Percentiles rank a stretch among this genome's conserved stretches.
These are phyloP conservation scores for Amaranthus palmeri DNA, from an alignment of 148 eudicot genomes.

Conservation along the genomic window DNA sequence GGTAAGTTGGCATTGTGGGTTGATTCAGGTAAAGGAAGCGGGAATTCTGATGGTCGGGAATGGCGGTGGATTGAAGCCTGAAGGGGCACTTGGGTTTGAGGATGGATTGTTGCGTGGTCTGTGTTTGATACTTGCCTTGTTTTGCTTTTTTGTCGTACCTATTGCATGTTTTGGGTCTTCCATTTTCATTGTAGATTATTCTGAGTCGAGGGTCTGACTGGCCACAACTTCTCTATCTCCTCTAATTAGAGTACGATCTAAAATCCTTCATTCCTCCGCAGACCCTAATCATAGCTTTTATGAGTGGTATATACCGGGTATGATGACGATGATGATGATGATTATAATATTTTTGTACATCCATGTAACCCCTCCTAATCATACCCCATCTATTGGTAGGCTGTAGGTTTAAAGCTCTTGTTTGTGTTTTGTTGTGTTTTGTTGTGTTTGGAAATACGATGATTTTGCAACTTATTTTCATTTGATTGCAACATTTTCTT, in stretches of 20 bases:
- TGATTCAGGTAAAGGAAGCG: constrained; percentile 16
- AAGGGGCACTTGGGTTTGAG: constrained; percentile 61
- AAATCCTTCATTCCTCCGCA: neutral
- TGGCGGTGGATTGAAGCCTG: constrained; percentile 66
- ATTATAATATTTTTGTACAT: too few species aligned
- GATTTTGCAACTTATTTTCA: too few species aligned
- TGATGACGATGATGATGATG: too few species aligned
- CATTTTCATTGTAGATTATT: neutral
- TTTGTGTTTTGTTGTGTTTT: too few species aligned
- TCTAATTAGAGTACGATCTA: neutral
- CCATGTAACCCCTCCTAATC: too few species aligned
- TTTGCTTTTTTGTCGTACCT: constrained; percentile 21
- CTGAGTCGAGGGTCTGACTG: too few species aligned
- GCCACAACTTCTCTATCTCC: too few species aligned
- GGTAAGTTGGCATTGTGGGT: constrained; percentile 83
- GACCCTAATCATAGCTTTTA: neutral
- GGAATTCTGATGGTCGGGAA: constrained; percentile 18
- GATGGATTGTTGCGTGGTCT: constrained; percentile 77
- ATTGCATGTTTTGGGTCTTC: too few species aligned
- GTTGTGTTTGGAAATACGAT: too few species aligned
- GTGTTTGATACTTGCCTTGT: constrained; percentile 59
- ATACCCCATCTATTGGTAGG: too few species aligned
- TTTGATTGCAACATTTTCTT: too few species aligned
- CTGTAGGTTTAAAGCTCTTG: too few species aligned
- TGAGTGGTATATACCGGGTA: neutral